Evolutionary conservation across 192 early-diverging fungal species (phyloP).

Genomic region (Lunasporangiospora selenospora): DNA sequence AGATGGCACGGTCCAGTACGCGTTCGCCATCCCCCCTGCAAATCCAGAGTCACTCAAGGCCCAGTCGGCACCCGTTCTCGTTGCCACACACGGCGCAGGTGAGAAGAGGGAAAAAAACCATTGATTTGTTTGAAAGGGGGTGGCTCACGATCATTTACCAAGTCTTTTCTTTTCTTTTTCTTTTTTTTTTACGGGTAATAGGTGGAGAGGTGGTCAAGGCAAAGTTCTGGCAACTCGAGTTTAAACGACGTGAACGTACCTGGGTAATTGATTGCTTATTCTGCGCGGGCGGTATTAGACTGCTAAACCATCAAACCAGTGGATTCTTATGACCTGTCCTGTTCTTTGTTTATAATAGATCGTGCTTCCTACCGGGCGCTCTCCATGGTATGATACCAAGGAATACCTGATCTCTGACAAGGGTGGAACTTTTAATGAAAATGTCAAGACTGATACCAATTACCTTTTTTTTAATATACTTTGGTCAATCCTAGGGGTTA

Average conservation of each 20-base stretch:
- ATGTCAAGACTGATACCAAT: background rate
- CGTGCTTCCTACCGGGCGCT: slow-evolving; percentile 73
- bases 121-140: background rate
- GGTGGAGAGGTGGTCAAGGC: slow-evolving; percentile 58
- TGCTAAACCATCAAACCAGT: background rate
- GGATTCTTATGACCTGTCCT: background rate
- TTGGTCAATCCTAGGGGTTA: slow-evolving; percentile 56
- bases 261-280: slow-evolving; percentile 65
- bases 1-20: slow-evolving; percentile 74
- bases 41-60: slow-evolving; percentile 27
- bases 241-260: slow-evolving; percentile 58
- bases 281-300: no score
- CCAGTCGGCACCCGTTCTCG: slow-evolving; percentile 56
- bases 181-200: no score
- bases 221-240: slow-evolving; percentile 68
- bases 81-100: slow-evolving; percentile 79
- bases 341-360: slow-evolving; percentile 47
- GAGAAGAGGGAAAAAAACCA: background rate
- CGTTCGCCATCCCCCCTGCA: slow-evolving; percentile 51
- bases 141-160: background rate
- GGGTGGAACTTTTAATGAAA: background rate
- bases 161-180: background rate
- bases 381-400: slow-evolving; percentile 61
- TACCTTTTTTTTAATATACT: background rate
- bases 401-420: no score